Conservation (phyloP, 2,329 filamentous ascomycete species). For the Colletotrichum sojae region DNA sequence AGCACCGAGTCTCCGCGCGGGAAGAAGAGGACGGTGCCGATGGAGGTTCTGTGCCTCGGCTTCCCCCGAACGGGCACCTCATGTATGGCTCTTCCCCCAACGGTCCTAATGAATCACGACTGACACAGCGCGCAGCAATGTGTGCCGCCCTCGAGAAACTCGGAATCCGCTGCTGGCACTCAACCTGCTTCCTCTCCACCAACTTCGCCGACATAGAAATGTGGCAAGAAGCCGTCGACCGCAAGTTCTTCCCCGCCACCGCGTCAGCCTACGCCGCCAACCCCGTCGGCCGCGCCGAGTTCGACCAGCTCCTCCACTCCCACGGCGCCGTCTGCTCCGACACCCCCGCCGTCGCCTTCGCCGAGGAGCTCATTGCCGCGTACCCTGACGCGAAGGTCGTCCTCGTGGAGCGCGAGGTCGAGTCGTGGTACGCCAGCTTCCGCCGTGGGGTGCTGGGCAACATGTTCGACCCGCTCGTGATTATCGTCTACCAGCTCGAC, state of each 20-base stretch:
- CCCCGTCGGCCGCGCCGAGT: conserved; percentile 39
- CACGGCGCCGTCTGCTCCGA: conserved; percentile 55
- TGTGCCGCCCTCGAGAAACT: conserved; percentile 41
- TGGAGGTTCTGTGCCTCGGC: conserved; percentile 43
- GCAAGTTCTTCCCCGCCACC: conserved; percentile 41
- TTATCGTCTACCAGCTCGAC: conserved; percentile 13
- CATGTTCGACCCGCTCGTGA: conserved; percentile 8
- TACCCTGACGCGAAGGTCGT: conserved; percentile 61
- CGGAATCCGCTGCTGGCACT: conserved; percentile 43
- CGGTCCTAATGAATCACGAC: neutral
- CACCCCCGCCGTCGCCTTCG: conserved; percentile 53
- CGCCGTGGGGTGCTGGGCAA: conserved; percentile 22
- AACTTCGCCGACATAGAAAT: conserved; percentile 43
- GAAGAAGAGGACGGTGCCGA: conserved; percentile 40
- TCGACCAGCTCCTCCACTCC: conserved; percentile 43
- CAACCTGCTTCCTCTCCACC: conserved; percentile 39
- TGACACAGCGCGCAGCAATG: conserved; percentile 33
- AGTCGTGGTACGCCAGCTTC: conserved; percentile 47
- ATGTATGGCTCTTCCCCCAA: conserved; percentile 26
- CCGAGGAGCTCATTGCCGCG: conserved; percentile 55
- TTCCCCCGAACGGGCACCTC: conserved; percentile 44
- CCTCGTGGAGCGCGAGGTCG: conserved; percentile 48
- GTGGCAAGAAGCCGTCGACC: conserved; percentile 44
- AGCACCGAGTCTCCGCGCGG: conserved; percentile 41
- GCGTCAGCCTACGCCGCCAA: neutral